These are phyloP conservation scores for Penicillium griseofulvum DNA, from an alignment of 2,329 filamentous ascomycete species.

Conservation along the genomic window DNA sequence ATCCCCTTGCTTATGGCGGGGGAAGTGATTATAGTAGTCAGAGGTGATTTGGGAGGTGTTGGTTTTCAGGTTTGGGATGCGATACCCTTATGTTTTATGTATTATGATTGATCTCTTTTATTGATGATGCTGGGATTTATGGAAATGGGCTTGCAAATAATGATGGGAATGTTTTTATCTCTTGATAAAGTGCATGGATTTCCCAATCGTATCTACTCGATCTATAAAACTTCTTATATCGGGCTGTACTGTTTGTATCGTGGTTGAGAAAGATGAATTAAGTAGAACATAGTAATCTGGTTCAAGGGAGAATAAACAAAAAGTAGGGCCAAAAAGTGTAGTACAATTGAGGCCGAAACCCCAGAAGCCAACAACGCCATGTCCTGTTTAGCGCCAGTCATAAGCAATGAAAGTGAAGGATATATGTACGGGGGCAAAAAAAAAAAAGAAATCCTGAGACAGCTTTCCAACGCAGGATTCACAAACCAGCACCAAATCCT, in stretches of 20 bases:
- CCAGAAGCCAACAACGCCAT: conserved; percentile 11
- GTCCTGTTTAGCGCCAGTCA: conserved; percentile 12
- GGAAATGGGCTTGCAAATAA: background rate
- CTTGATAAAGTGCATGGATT: background rate
- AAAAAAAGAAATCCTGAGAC: background rate
- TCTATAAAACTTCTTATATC: background rate
- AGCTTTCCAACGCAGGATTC: background rate
- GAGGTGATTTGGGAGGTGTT: conserved; percentile 5
- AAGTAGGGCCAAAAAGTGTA: conserved; percentile 1
- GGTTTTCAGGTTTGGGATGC: background rate
- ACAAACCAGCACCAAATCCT: background rate
- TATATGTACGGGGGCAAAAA: conserved; percentile 8
- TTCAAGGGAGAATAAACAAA: background rate
- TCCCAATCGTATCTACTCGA: background rate
- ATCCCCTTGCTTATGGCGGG: conserved; percentile 42
- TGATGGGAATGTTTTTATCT: no score
- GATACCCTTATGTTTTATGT: conserved; percentile 19
- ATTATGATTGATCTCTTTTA: background rate
- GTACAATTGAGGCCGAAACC: conserved; percentile 2
- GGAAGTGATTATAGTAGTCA: conserved; percentile 25
- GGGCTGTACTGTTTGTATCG: no score
- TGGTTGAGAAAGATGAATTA: background rate
- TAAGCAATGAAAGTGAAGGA: conserved; percentile 13
- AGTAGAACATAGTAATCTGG: background rate
- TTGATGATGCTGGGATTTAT: background rate